Evolutionary conservation across 2,329 filamentous ascomycete species (phyloP).

Genomic region (Paraphaeosphaeria minitans): DNA sequence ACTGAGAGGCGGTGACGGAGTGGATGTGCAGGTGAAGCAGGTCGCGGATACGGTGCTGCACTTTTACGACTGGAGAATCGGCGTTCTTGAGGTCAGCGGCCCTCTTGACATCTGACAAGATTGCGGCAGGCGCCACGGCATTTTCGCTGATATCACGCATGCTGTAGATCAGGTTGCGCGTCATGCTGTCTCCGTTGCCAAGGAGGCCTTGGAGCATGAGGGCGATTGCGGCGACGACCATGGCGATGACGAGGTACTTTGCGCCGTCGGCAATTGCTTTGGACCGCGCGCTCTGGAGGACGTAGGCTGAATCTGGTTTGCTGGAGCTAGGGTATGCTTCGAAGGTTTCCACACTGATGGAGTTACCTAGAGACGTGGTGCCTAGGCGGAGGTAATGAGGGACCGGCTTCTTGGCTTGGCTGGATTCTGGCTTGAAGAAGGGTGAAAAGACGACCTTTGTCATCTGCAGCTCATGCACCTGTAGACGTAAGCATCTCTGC

Average conservation of each 20-base stretch:
- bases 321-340: slow-evolving; percentile 62
- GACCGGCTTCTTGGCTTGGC: slow-evolving; percentile 31
- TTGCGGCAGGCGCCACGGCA: slow-evolving; percentile 37
- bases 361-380: slow-evolving; percentile 80
- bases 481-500: slow-evolving; percentile 13
- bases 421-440: slow-evolving; percentile 47
- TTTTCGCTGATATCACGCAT: slow-evolving; percentile 29
- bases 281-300: slow-evolving; percentile 65
- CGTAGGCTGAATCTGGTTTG: slow-evolving; percentile 65
- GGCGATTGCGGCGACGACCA: slow-evolving; percentile 65
- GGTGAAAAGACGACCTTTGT: slow-evolving; percentile 58
- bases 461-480: slow-evolving; percentile 60
- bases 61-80: slow-evolving; percentile 32
- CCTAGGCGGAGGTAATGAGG: slow-evolving; percentile 75
- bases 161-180: slow-evolving; percentile 55
- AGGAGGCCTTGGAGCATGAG: slow-evolving; percentile 64
- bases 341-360: slow-evolving; percentile 78
- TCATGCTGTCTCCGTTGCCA: slow-evolving; percentile 56
- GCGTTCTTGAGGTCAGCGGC: slow-evolving; percentile 31
- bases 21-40: slow-evolving; percentile 36
- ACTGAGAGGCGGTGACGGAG: slow-evolving; percentile 6
- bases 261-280: slow-evolving; percentile 57
- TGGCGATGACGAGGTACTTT: slow-evolving; percentile 62
- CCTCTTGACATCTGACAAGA: slow-evolving; percentile 32
- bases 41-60: slow-evolving; percentile 40